Percentiles rank a stretch among this genome's conserved stretches.
Evolutionary conservation across 331 rosid species (phyloP).

Genomic region (Cucumis variabilis): DNA sequence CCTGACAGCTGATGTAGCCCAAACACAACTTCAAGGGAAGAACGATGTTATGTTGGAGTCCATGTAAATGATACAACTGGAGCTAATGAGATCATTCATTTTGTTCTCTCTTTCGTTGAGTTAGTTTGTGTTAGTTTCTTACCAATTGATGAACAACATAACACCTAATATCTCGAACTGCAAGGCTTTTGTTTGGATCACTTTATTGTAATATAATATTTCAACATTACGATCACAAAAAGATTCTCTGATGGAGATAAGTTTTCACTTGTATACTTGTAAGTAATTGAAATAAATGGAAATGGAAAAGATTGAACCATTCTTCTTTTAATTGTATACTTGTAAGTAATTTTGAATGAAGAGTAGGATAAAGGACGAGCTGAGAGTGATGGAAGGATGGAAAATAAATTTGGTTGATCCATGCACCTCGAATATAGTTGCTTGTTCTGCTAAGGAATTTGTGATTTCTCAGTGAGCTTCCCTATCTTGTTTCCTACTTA

Average conservation of each 20-base stretch:
- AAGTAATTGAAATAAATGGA: too few species aligned
- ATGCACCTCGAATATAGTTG: too few species aligned
- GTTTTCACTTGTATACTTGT: too few species aligned
- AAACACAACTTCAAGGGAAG: slow-evolving; percentile 95
- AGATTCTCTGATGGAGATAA: slow-evolving; percentile 98
- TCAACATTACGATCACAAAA: slow-evolving; percentile 60
- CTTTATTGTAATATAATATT: slow-evolving; percentile 15
- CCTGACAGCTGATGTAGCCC: slow-evolving; percentile 98
- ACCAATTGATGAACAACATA: slow-evolving; percentile 11
- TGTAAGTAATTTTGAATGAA: too few species aligned
- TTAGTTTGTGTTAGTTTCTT: not conserved
- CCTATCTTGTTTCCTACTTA: too few species aligned
- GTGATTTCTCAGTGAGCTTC: too few species aligned
- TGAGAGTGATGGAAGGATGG: too few species aligned
- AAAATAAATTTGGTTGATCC: too few species aligned
- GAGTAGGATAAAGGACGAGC: too few species aligned
- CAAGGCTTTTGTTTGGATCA: not conserved
- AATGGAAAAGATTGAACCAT: too few species aligned
- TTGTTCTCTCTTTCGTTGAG: not conserved
- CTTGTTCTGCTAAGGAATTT: too few species aligned
- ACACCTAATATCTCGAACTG: not conserved
- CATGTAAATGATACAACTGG: slow-evolving; percentile 99
- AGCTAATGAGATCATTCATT: slow-evolving; percentile 80
- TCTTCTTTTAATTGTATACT: too few species aligned
- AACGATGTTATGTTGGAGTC: slow-evolving; percentile 90